Base-by-base conservation (phyloP, 164 flowering plant species). In the Umbilicus rupestris region DNA sequence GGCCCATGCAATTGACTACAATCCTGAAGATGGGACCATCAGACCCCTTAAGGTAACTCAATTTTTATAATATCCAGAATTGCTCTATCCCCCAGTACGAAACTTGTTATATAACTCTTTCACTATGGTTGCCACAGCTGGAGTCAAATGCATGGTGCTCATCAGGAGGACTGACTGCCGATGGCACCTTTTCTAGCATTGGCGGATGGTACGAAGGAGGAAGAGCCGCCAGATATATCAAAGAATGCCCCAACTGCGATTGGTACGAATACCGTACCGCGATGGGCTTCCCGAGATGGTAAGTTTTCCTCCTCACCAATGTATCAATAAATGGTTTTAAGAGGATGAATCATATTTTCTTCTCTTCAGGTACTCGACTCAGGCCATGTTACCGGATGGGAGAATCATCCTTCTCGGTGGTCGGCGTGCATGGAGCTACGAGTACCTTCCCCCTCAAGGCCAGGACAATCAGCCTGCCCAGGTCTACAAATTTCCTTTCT, bases 141-240 rank as follows among this genome's bases (percentile, higher is more conserved):
- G 9, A 29, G 8, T 74, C 81, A 0, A 81, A 90, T 46, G 80
- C 92, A 62, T 94, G 98, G 98, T 94, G 98, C 78, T 89, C 98
- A 1, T 80, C 90, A 0, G 98, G 97, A 59, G 83, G 84, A 1
- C 79, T 87, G 0, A 28, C 75, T 0, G 55, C 67, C 0, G 76
- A 89, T 24, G 98, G 98, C 0, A 72, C 72, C 7, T 73, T 93
- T 3, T 77, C 90, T 29, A 77, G 84, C 60, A 78, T 86, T 1
- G 98, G 98, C 5, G 98, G 98, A 0, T 81, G 71, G 73, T 14
- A 57, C 5, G 83, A 72, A 1, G 98, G 97, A 9, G 75, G 76
- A 0, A 70, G 47, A 55, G 76, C 77, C 5, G 70, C 83, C 0
- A 73, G 98, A 68, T 79, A 72, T 65, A 66, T 84, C 2, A n/a